phyloP scores from a whole-genome alignment of 2,329 filamentous ascomycete genomes.

The Neopestalotiopsis clavispora region DNA sequence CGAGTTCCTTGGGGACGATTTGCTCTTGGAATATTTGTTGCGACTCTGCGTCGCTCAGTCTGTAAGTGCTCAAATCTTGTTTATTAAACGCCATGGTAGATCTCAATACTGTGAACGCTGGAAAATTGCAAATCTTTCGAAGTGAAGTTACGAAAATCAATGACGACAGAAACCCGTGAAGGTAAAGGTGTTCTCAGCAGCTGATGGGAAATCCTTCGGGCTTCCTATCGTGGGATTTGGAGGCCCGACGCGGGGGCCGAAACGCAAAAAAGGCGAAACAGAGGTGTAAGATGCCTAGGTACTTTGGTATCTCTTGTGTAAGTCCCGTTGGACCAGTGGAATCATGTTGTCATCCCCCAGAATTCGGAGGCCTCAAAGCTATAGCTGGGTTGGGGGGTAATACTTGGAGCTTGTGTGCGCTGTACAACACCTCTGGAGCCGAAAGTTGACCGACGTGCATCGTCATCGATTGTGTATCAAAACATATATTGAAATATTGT shows the following conservation, averaged over 20 bases:
- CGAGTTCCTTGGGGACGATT: conserved; percentile 6
- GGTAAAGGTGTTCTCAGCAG: not conserved
- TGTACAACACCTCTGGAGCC: too few species aligned
- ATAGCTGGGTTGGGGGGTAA: not conserved
- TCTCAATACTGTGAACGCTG: not conserved
- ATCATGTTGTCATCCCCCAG: not conserved
- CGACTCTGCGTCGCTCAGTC: not conserved
- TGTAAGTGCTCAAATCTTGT: not conserved
- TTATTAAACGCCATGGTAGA: not conserved
- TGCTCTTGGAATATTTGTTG: conserved; percentile 1
- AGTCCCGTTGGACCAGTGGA: not conserved
- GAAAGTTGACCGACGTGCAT: too few species aligned
- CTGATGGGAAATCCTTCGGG: not conserved
- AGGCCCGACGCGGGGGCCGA: not conserved
- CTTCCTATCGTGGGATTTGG: not conserved
- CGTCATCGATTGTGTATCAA: too few species aligned
- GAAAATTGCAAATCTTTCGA: not conserved
- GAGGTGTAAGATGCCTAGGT: not conserved
- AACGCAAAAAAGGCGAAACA: not conserved
- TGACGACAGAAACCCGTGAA: not conserved
- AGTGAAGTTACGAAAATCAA: not conserved
- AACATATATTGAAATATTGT: too few species aligned
- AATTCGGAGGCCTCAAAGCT: not conserved
- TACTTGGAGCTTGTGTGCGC: not conserved
- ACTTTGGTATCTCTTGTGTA: not conserved